Base-by-base conservation (phyloP, 331 rosid species). In the Telfairia occidentalis region DNA sequence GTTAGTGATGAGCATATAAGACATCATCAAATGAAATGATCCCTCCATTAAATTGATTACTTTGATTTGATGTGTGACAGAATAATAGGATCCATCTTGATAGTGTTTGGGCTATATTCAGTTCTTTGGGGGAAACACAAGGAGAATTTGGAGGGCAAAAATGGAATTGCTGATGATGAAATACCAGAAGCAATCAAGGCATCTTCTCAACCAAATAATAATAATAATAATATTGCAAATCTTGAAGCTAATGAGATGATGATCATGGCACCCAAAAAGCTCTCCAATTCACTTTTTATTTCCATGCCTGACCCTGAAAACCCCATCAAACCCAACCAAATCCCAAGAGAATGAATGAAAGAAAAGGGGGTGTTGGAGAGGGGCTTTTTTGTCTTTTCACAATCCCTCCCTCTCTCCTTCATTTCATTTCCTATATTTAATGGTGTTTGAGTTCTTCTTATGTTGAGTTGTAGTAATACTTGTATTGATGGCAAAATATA, bases 121-220 rank as follows among this genome's bases (percentile, higher is more conserved):
- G 96, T 89, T 29, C 83, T 94, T 9, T 94, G 98, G 98, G 98
- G 98, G 70, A 94, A 94, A 73, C 96, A 94, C 77, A 94, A 84
- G 59, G 98, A 94, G 73, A 71, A 21, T 52, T 11, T 78, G 76
- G 90, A 85, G 76, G 84, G 2, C 5, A 86, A 76, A 66, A 37
- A 7, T 28, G 79, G 11, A 71, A 1, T 18, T 66, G 50, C 0
- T 21, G 82, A n/a, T 26, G 83, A 85, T 48, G 86, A 89, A 57
- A 84, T 78, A 70, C 86, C 92, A 5, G 84, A 87, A 50, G 87
- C 79, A 0, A 12, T 85, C 13, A 90, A 90, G 75, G 77, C 61
- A 71, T 74, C 66, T 61, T 77, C 82, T 64, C 84, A 66, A 9
- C 7, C 81, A 57, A 78, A 80, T 38, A 58, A 1, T 29, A 58